Conservation (phyloP, 208 protist species). For the Trichomonas tenax region DNA sequence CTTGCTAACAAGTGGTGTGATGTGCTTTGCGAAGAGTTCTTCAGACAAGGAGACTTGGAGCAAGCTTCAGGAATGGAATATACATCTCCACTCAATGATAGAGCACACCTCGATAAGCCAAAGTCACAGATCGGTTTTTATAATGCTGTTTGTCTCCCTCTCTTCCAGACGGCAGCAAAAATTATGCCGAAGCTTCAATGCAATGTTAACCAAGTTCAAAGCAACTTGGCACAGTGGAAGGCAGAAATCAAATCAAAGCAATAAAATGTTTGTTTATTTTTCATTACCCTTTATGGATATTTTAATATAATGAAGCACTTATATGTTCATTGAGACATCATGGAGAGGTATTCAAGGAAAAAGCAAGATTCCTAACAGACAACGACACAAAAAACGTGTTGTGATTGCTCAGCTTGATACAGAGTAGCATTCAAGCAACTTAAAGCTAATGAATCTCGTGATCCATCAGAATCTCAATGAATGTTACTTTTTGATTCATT, state of each 20-base stretch:
- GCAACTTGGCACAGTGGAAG: not conserved
- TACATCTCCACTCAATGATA: not conserved
- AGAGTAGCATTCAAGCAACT: too few species aligned
- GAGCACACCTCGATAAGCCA: constrained; percentile 4
- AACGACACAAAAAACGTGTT: too few species aligned
- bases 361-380: too few species aligned
- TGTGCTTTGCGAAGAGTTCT: constrained; percentile 7
- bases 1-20: constrained; percentile 2
- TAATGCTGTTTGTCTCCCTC: not conserved
- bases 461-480: too few species aligned
- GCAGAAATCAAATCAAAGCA: not conserved
- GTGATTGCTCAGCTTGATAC: too few species aligned
- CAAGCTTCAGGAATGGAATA: not conserved
- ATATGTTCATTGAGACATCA: too few species aligned
- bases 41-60: not conserved
- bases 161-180: not conserved
- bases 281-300: too few species aligned
- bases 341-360: too few species aligned
- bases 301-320: too few species aligned
- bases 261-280: not conserved
- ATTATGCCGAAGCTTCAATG: not conserved
- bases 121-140: constrained; percentile 10
- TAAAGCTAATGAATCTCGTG: too few species aligned
- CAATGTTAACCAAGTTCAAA: not conserved
- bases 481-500: too few species aligned